Base-by-base conservation (phyloP, 441 rosid species). In the Jatropha podagrica region DNA sequence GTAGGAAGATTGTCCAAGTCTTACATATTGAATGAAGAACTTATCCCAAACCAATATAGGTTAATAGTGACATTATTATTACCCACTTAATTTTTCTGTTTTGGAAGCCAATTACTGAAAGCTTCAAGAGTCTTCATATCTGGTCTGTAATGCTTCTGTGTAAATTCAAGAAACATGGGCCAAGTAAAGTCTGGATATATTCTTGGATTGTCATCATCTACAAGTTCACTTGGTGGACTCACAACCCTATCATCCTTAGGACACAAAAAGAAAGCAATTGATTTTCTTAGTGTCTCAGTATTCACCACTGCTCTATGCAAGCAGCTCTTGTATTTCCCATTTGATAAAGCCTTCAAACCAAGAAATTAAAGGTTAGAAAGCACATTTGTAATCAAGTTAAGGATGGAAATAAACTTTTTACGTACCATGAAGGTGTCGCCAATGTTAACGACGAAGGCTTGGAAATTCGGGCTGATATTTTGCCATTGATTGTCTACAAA, bases 91-190 rank as follows among this genome's bases (percentile, higher is more conserved):
- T 23, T 23, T 5, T 44, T 44, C 48, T 44, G 48, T 44, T 44
- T 44, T 44, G 48, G 88, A 80, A 93, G 71, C 99, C 99, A 96
- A 44, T 86, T 83, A 12, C 90, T 77, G 87, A 96, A 96, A 44
- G 32, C 86, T 78, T 87, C 85, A 9, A 96, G 97, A 14, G 99
- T 96, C 77, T 89, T 92, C 92, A 90, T 91, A 91, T 96, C 99
- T 12, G 98, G 97, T 81, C 99, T 85, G 87, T 96, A 93, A 76
- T 96, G 94, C 83, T 93, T 96, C 82, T 96, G 98, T 10, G 99
- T 92, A 88, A 92, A 92, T 74, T 92, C 95, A 71, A 87, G 97
- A 38, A 93, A 79, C 92, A 85, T 86, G 44, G 97, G 84, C 99
- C 98, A 96, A 69, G 96, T 93, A 80, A 96, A 96, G 78, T 96